Evolutionary conservation across 2,329 filamentous ascomycete genomes (phyloP), one percentile per base, ranked within the genome.

Genomic region (Claviceps arundinis): DNA sequence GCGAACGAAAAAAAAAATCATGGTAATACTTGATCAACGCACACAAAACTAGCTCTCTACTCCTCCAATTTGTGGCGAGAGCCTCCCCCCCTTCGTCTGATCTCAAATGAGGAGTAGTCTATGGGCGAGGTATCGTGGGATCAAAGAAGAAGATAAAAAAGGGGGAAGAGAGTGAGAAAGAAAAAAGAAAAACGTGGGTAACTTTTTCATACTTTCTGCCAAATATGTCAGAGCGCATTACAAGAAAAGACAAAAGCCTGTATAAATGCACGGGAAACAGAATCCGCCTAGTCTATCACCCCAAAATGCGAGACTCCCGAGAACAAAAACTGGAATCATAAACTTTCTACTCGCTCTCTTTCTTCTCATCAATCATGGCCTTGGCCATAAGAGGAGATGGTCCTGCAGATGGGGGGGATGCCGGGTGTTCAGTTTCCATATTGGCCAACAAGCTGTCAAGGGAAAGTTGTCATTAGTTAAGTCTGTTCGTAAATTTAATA

Each of bases 321-420:
- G 44, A 34, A 14, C 8, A 2, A 45, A 45, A n/a, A 26, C 7
- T 17, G 26, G 49, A 50, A 57, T 58, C 64, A 47, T 52, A 24
- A 60, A 68, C 60, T 71, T 74, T 47, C 65, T 61, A 69, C 60
- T 72, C 73, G 65, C 70, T 69, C 61, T 71, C 72, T 68, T 75
- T 75, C 67, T 81, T 80, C 60, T 71, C 75, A 55, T 78, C 78
- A 56, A 78, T 75, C 56, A 74, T 75, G 56, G 74, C 76, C 71
- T 85, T 86, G 57, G 81, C 70, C 63, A 84, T 65, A 54, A 79
- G 77, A 47, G 84, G 84, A 51, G 84, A 87, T 53, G 78, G 81
- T 57, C 80, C 73, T 48, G 80, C 77, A 55, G 83, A 84, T 52
- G 85, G 83, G 62, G 86, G 85, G 60, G 85, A 88, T 61, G 79